A percentile compares a stretch with the other conserved stretches of the same genome.
These are phyloP conservation scores for Neurospora sp. DNA, from an alignment of 495 filamentous ascomycete genomes.

Conservation along the genomic window DNA sequence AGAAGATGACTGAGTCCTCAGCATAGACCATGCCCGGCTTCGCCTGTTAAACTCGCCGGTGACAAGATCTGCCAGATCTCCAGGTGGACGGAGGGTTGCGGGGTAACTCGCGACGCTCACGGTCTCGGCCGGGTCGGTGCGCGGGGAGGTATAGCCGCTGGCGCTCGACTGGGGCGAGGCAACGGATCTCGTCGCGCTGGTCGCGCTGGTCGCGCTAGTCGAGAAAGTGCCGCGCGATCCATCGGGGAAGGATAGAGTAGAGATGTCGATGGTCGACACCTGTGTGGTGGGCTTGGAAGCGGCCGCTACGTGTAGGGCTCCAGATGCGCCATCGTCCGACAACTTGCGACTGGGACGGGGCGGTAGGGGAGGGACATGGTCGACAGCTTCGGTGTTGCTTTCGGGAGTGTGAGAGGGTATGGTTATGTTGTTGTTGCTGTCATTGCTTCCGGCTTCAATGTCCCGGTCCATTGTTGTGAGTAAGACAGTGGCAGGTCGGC, in stretches of 20 bases:
- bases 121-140: slow-evolving; percentile 57
- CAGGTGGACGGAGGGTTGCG: slow-evolving; percentile 60
- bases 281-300: slow-evolving; percentile 69
- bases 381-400: slow-evolving; percentile 1
- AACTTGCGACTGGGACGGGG: slow-evolving; percentile 43
- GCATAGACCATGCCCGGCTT: slow-evolving; percentile 49
- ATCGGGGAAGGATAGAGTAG: slow-evolving; percentile 60
- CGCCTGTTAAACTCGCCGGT: slow-evolving; percentile 52
- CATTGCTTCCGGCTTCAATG: slow-evolving; percentile 7
- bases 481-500: not conserved
- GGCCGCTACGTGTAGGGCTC: slow-evolving; percentile 28
- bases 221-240: slow-evolving; percentile 51
- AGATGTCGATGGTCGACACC: slow-evolving; percentile 66
- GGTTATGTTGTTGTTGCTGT: not conserved
- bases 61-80: slow-evolving; percentile 75
- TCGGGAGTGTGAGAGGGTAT: not conserved
- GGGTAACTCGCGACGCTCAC: slow-evolving; percentile 77
- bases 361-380: slow-evolving; percentile 45
- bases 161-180: slow-evolving; percentile 16
- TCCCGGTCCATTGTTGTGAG: slow-evolving; percentile 19
- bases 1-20: slow-evolving; percentile 47
- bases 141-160: slow-evolving; percentile 24
- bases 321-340: slow-evolving; percentile 13
- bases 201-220: slow-evolving; percentile 37
- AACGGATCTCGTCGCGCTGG: slow-evolving; percentile 28